Evolutionary conservation across 768 basidiomycete genomes (phyloP).

Genomic region (Agaricus subrufescens): DNA sequence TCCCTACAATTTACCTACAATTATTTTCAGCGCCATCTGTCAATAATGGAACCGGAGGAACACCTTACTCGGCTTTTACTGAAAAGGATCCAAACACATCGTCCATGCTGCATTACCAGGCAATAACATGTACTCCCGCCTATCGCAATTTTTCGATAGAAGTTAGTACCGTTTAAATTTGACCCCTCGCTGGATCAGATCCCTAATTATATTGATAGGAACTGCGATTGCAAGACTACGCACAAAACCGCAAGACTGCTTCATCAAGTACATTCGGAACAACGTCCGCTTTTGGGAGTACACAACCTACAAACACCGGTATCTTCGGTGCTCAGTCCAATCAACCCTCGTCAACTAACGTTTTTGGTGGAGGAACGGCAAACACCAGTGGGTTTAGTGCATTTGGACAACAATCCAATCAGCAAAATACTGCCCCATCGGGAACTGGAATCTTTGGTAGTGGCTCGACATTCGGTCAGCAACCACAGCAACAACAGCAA

Average conservation of each 20-base stretch:
- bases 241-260: constrained; percentile 69
- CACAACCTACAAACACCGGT: constrained; percentile 37
- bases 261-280: constrained; percentile 46
- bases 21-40: not conserved
- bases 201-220: constrained; percentile 39
- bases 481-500: constrained; percentile 27
- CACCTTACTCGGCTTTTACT: constrained; percentile 48
- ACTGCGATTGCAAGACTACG: constrained; percentile 72
- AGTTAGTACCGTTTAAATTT: constrained; percentile 32
- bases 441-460: constrained; percentile 35
- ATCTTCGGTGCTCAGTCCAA: constrained; percentile 44
- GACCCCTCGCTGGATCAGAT: constrained; percentile 2
- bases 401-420: constrained; percentile 13
- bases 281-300: constrained; percentile 41
- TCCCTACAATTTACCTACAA: not conserved
- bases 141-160: constrained; percentile 78
- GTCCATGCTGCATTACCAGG: constrained; percentile 64
- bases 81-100: constrained; percentile 63
- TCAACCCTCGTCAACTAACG: constrained; percentile 29
- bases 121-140: constrained; percentile 74
- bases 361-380: constrained; percentile 31
- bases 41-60: constrained; percentile 59
- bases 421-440: constrained; percentile 11
- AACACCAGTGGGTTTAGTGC: constrained; percentile 33
- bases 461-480: constrained; percentile 15